Evolutionary conservation across 2,329 filamentous ascomycete genomes (phyloP).

Genomic region (Hypoxylon sp.): DNA sequence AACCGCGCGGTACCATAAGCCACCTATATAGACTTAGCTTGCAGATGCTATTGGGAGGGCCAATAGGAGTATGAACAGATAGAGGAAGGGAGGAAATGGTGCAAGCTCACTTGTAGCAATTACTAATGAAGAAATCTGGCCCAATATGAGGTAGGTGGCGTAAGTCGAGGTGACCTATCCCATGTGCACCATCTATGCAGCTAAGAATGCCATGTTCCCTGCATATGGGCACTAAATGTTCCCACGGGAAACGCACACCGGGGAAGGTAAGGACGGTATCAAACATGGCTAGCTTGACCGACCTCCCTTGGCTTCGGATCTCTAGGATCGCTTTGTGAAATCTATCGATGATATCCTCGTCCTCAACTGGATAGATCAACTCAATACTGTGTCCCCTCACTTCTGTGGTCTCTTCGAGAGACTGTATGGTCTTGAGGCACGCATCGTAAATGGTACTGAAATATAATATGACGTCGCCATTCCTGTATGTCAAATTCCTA

Average conservation of each 20-base stretch:
- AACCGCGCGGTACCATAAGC: constrained; percentile 79
- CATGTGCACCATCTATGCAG: constrained; percentile 79
- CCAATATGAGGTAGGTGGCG: constrained; percentile 68
- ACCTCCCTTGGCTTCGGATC: constrained; percentile 66
- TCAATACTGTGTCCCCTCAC: constrained; percentile 63
- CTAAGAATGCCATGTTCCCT: constrained; percentile 73
- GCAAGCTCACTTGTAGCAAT: constrained; percentile 72
- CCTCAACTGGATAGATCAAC: constrained; percentile 72
- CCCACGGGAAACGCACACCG: constrained; percentile 79
- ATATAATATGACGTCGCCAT: constrained; percentile 76
- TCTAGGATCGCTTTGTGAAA: constrained; percentile 68
- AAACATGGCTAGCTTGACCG: constrained; percentile 75
- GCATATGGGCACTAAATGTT: constrained; percentile 71
- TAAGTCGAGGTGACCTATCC: constrained; percentile 77
- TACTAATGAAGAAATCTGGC: constrained; percentile 81
- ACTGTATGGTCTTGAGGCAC: constrained; percentile 75
- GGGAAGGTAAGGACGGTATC: constrained; percentile 79
- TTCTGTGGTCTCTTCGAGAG: constrained; percentile 70
- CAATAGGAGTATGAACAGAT: constrained; percentile 1
- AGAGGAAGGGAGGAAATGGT: constrained; percentile 9
- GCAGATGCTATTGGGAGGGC: constrained; percentile 12
- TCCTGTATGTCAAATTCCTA: constrained; percentile 72
- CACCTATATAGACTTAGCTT: constrained; percentile 61
- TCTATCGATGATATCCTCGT: constrained; percentile 68
- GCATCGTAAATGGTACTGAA: constrained; percentile 78